Percentiles rank a stretch among this genome's conserved stretches.
Evolutionary conservation across 2,329 filamentous ascomycete genomes (phyloP).

Genomic region (Arthroderma sp.): DNA sequence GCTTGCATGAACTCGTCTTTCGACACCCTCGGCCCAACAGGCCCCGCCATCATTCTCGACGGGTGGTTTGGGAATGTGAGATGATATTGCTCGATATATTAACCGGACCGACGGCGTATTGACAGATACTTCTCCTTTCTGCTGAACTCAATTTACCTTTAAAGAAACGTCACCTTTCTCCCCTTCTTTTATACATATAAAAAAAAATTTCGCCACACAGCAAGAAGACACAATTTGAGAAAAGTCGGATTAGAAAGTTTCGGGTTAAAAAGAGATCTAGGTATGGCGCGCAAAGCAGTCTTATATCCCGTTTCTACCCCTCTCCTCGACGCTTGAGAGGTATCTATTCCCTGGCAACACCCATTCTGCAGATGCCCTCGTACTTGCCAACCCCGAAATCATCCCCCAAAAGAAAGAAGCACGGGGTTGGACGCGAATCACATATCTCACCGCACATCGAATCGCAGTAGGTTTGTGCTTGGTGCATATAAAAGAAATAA

Average conservation of each 20-base stretch:
- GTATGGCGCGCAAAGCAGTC: neutral
- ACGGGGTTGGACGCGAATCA: slow-evolving; percentile 8
- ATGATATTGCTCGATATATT: neutral
- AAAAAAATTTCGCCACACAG: neutral
- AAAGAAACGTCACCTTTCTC: neutral
- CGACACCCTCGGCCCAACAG: slow-evolving; percentile 30
- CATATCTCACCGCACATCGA: slow-evolving; percentile 5
- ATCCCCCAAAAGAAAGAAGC: slow-evolving; percentile 2
- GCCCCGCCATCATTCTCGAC: slow-evolving; percentile 14
- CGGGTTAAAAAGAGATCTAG: neutral
- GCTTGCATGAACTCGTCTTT: slow-evolving; percentile 37
- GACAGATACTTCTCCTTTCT: neutral
- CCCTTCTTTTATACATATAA: neutral
- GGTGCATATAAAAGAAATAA: slow-evolving; percentile 6
- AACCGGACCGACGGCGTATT: neutral
- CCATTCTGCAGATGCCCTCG: slow-evolving; percentile 8
- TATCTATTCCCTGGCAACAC: slow-evolving; percentile 5
- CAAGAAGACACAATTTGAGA: neutral
- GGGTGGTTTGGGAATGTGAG: neutral
- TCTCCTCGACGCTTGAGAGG: slow-evolving; percentile 1
- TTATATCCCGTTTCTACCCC: slow-evolving; percentile 2
- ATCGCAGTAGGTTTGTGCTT: slow-evolving; percentile 7
- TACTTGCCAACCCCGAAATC: slow-evolving; percentile 1
- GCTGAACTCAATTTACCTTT: neutral
- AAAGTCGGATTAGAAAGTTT: neutral